A percentile compares a stretch with the other conserved stretches of the same genome.
phyloP scores from a whole-genome alignment of 306 rosid species.

The barrel medic (Medicago truncatula) region MtrunA17r5.0-ANR NC_053045.1:51530501-51531000 shows the following conservation, averaged over 20 bases:
- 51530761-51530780: conserved; percentile 41
- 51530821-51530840: conserved; percentile 85
- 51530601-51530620: conserved; percentile 78
- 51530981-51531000: conserved; percentile 47
- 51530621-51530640: conserved; percentile 89
- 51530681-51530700: conserved; percentile 94
- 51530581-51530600: conserved; percentile 92
- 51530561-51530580: conserved; percentile 51
- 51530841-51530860: conserved; percentile 97
- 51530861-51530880: conserved; percentile 89
- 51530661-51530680: conserved; percentile 93
- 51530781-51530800: conserved; percentile 95
- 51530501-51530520: too few species aligned
- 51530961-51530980: conserved; percentile 23
- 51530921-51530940: conserved; percentile 16
- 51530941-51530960: conserved; percentile 6
- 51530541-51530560: too few species aligned
- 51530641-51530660: conserved; percentile 92
- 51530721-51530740: neutral
- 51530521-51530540: too few species aligned
- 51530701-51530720: conserved; percentile 67
- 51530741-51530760: neutral
- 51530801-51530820: conserved; percentile 96
- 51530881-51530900: conserved; percentile 81
- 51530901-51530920: conserved; percentile 75